phyloP scores from a whole-genome alignment of 2,329 filamentous ascomycete species.

The Escovopsis sp. region DNA sequence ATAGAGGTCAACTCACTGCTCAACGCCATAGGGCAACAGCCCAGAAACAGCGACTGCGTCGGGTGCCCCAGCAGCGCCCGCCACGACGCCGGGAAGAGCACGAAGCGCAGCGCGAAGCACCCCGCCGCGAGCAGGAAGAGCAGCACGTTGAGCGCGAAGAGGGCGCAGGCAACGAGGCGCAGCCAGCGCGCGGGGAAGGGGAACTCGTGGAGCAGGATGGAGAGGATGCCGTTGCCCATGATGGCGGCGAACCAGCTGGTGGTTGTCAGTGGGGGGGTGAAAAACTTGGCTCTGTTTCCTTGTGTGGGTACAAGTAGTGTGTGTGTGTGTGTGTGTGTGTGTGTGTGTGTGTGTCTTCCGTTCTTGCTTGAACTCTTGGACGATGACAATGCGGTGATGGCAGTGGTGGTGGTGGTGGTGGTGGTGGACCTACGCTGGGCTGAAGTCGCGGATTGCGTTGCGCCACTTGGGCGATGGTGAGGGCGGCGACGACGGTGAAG shows the following conservation, averaged over 20 bases:
- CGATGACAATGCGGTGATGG: neutral
- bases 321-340: no score
- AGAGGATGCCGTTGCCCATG: slow-evolving; percentile 56
- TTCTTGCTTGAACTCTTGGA: no score
- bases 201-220: slow-evolving; percentile 44
- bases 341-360: no score
- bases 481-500: neutral
- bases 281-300: neutral
- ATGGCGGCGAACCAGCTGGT: slow-evolving; percentile 41
- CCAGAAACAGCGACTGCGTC: slow-evolving; percentile 52
- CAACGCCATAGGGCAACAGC: slow-evolving; percentile 53
- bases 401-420: neutral
- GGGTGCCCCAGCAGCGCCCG: slow-evolving; percentile 49
- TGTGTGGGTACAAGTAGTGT: no score
- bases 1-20: slow-evolving; percentile 30
- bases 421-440: slow-evolving; percentile 29
- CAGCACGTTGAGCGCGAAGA: slow-evolving; percentile 44
- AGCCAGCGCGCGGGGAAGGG: slow-evolving; percentile 45
- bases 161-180: slow-evolving; percentile 40
- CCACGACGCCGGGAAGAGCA: slow-evolving; percentile 51
- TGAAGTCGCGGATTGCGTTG: slow-evolving; percentile 35
- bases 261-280: neutral
- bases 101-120: slow-evolving; percentile 44
- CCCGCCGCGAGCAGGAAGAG: slow-evolving; percentile 40
- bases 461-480: slow-evolving; percentile 19